Percentiles rank a stretch among this genome's conserved stretches.
These are phyloP conservation scores for Neonectria neomacrospora DNA, from an alignment of 2,329 filamentous ascomycete genomes.

Conservation along the genomic window DNA sequence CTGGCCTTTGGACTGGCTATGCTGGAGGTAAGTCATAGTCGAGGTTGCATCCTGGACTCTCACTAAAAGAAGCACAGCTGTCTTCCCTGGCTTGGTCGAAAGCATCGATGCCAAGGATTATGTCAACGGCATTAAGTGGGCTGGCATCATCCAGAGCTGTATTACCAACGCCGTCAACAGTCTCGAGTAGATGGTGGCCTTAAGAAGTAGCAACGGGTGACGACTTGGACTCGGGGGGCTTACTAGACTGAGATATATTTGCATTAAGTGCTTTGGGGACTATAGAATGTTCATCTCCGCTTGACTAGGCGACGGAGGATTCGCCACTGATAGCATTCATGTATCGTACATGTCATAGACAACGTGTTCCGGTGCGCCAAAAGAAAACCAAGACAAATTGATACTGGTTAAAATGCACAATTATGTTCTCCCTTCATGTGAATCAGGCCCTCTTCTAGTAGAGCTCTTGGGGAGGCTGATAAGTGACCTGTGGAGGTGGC, in stretches of 20 bases:
- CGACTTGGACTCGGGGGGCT: not conserved
- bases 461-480: not conserved
- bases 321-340: too few species aligned
- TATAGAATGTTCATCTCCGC: not conserved
- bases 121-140: constrained; percentile 68
- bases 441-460: not conserved
- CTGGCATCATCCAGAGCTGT: constrained; percentile 65
- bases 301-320: not conserved
- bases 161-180: constrained; percentile 59
- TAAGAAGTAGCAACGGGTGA: not conserved
- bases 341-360: not conserved
- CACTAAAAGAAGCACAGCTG: constrained; percentile 53
- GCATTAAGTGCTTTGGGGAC: not conserved
- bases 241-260: not conserved
- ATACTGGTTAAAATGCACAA: not conserved
- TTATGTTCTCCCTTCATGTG: not conserved
- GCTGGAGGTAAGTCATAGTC: constrained; percentile 69
- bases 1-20: constrained; percentile 92
- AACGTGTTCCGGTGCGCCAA: not conserved
- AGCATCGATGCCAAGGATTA: constrained; percentile 70
- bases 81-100: constrained; percentile 71
- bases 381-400: not conserved
- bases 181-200: constrained; percentile 38
- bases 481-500: not conserved
- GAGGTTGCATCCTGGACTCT: too few species aligned